Evolutionary conservation across 2,329 filamentous ascomycete species (phyloP).

Genomic region (Exophiala dermatitidis): DNA sequence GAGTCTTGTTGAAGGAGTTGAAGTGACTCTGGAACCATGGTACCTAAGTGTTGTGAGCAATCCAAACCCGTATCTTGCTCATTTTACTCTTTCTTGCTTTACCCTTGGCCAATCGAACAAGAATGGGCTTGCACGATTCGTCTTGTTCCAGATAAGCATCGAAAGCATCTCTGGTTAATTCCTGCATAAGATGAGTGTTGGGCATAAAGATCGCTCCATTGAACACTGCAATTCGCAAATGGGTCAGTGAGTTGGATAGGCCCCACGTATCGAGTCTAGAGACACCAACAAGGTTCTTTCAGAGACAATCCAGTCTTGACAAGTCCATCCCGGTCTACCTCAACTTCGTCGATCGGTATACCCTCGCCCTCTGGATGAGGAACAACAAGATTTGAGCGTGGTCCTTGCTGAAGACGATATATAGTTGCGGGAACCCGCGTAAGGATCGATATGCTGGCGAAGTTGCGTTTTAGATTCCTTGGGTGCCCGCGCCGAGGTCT

Average conservation of each 20-base stretch:
- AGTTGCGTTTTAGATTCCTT: slow-evolving; percentile 4
- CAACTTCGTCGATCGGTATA: slow-evolving; percentile 1
- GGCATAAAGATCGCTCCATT: slow-evolving; percentile 18
- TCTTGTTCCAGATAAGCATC: slow-evolving; percentile 12
- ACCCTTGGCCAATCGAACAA: slow-evolving; percentile 14
- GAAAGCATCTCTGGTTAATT: slow-evolving; percentile 15
- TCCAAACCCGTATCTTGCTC: slow-evolving; percentile 3
- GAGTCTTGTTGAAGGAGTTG: slow-evolving; percentile 4
- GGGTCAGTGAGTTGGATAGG: slow-evolving; percentile 5
- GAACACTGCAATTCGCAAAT: slow-evolving; percentile 5
- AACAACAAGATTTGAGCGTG: slow-evolving; percentile 13
- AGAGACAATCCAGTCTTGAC: slow-evolving; percentile 5
- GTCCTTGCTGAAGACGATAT: slow-evolving; percentile 14
- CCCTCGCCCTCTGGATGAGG: not conserved
- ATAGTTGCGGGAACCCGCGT: slow-evolving; percentile 13
- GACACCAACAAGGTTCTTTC: slow-evolving; percentile 8
- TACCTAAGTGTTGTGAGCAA: slow-evolving; percentile 8
- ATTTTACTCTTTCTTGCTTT: slow-evolving; percentile 4
- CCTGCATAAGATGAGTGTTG: slow-evolving; percentile 17
- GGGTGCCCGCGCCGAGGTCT: slow-evolving; percentile 2
- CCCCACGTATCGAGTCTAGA: slow-evolving; percentile 5
- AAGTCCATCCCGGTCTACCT: slow-evolving; percentile 3
- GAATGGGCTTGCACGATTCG: slow-evolving; percentile 9
- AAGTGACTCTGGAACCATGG: slow-evolving; percentile 6
- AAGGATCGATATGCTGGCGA: slow-evolving; percentile 5